Percentiles rank a stretch among this genome's conserved stretches.
phyloP scores from a whole-genome alignment of 441 rosid species.

The Populus trichocarpa region DNA sequence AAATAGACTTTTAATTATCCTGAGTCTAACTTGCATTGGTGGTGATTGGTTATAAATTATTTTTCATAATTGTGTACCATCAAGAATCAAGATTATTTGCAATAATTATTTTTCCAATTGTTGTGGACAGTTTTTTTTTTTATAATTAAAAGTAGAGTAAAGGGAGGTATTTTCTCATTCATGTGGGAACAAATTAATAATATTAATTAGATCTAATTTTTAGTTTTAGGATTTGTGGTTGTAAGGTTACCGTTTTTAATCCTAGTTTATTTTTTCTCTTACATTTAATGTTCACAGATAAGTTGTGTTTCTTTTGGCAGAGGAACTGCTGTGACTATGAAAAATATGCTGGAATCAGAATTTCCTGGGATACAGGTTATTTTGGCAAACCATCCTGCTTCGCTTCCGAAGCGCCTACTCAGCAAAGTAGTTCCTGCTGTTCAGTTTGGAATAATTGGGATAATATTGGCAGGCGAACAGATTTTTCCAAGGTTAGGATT shows the following conservation, averaged over 20 bases:
- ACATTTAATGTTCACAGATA: background rate
- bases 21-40: background rate
- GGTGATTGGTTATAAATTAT: background rate
- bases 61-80: background rate
- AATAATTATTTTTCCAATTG: background rate
- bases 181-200: background rate
- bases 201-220: background rate
- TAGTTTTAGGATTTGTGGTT: background rate
- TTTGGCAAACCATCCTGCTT: constrained; percentile 80
- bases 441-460: constrained; percentile 79
- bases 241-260: background rate
- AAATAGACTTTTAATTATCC: background rate
- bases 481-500: constrained; percentile 81
- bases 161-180: background rate
- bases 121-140: background rate
- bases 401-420: constrained; percentile 71
- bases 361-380: constrained; percentile 73
- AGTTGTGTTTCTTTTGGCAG: constrained; percentile 29
- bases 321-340: constrained; percentile 81
- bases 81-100: background rate
- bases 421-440: constrained; percentile 73
- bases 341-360: constrained; percentile 81
- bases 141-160: background rate
- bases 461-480: constrained; percentile 81
- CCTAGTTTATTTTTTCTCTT: background rate